Percentiles rank a stretch among this genome's conserved stretches.
Conservation (phyloP, 805 yeast species). For the Clavispora asparagi region DNA sequence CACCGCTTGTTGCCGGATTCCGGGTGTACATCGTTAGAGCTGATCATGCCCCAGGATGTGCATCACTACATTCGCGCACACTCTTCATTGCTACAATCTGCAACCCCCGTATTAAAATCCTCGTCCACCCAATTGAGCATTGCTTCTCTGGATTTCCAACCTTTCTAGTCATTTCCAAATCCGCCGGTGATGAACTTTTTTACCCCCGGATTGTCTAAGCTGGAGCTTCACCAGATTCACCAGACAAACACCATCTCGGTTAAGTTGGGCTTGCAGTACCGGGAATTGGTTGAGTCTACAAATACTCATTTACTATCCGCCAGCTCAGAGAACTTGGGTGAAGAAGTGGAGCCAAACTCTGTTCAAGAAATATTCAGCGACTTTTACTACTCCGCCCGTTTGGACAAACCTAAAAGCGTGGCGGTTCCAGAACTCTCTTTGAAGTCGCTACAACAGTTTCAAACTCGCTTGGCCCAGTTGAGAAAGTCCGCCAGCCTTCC, state of each 20-base stretch:
- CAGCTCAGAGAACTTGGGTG: slow-evolving; percentile 5
- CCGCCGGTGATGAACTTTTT: slow-evolving; percentile 17
- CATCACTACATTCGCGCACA: no score
- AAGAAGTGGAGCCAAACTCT: slow-evolving; percentile 9
- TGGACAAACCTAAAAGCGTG: slow-evolving; percentile 8
- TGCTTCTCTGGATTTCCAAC: no score
- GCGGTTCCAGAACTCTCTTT: slow-evolving; percentile 11
- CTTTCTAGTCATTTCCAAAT: not conserved
- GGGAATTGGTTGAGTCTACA: slow-evolving; percentile 15
- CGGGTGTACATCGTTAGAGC: no score
- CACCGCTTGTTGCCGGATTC: no score
- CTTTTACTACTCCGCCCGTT: slow-evolving; percentile 12
- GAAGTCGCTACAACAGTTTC: slow-evolving; percentile 4
- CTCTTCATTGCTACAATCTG: no score
- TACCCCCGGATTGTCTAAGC: slow-evolving; percentile 14
- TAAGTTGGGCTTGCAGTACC: slow-evolving; percentile 18
- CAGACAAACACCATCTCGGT: slow-evolving; percentile 28
- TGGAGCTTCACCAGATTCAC: slow-evolving; percentile 16
- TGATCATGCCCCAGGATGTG: no score
- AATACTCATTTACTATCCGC: slow-evolving; percentile 14
- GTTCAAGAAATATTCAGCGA: slow-evolving; percentile 11
- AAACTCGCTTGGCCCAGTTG: slow-evolving; percentile 1
- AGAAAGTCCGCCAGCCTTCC: not conserved
- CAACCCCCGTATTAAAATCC: no score
- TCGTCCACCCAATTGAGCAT: no score